These are phyloP conservation scores for Talaromyces funiculosus DNA, from an alignment of 2,329 filamentous ascomycete genomes.

Conservation along the genomic window DNA sequence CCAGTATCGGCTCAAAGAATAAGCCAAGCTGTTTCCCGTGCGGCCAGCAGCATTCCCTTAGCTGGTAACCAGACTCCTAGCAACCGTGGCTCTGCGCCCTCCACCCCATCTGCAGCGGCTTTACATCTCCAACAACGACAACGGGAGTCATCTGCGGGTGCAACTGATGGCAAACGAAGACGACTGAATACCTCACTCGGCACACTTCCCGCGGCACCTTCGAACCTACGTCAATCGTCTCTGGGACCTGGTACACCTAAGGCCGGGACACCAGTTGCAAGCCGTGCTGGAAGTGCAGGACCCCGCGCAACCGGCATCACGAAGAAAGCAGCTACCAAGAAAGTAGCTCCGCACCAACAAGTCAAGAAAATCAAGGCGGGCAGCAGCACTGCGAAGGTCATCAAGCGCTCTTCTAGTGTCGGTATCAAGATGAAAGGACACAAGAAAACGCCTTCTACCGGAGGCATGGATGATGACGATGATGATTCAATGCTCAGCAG, in stretches of 20 bases:
- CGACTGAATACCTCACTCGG: conserved; percentile 51
- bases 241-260: conserved; percentile 61
- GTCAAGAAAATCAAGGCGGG: conserved; percentile 35
- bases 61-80: conserved; percentile 33
- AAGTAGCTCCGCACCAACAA: conserved; percentile 51
- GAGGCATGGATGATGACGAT: conserved; percentile 39
- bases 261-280: conserved; percentile 47
- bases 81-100: conserved; percentile 39
- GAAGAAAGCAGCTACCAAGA: conserved; percentile 48
- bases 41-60: conserved; percentile 34
- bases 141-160: conserved; percentile 51
- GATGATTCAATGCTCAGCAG: conserved; percentile 52
- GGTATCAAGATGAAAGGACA: conserved; percentile 32
- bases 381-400: conserved; percentile 31
- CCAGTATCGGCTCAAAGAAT: conserved; percentile 48
- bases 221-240: conserved; percentile 55
- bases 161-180: conserved; percentile 54
- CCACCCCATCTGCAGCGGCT: conserved; percentile 37
- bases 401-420: conserved; percentile 40
- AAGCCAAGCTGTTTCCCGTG: conserved; percentile 32
- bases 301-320: conserved; percentile 39
- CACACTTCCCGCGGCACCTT: conserved; percentile 50
- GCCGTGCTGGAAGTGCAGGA: conserved; percentile 55
- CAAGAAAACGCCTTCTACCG: conserved; percentile 40
- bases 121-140: conserved; percentile 43